phyloP scores from a whole-genome alignment of 805 yeast genomes.

The Pichia thaimueangensis region DNA sequence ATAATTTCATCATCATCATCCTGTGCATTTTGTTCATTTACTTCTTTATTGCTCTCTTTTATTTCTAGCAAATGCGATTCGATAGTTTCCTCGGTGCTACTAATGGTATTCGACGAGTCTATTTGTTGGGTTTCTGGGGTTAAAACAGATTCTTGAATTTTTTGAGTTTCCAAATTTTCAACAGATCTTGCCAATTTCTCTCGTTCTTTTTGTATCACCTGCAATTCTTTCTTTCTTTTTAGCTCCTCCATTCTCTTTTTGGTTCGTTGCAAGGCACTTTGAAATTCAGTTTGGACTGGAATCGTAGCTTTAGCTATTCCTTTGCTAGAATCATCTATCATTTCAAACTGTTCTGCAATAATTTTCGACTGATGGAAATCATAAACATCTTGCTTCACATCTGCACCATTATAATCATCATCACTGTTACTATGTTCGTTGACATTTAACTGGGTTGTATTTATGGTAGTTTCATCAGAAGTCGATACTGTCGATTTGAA shows the following conservation, averaged over 20 bases:
- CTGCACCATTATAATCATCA: constrained; percentile 1
- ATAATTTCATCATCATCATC: background rate
- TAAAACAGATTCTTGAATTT: too few relatives aligned
- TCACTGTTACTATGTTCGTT: background rate
- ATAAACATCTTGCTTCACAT: constrained; percentile 7
- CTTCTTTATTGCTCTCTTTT: too few relatives aligned
- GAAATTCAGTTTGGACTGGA: background rate
- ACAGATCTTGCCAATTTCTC: background rate
- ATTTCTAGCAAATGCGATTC: too few relatives aligned
- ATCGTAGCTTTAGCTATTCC: too few relatives aligned
- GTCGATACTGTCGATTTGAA: too few relatives aligned
- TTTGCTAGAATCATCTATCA: background rate
- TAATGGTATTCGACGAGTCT: too few relatives aligned
- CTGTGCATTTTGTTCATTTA: too few relatives aligned
- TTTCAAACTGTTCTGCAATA: constrained; percentile 7
- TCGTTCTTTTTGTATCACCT: background rate
- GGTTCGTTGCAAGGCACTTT: background rate
- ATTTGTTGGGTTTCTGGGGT: too few relatives aligned
- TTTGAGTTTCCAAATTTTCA: too few relatives aligned
- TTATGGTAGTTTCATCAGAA: too few relatives aligned
- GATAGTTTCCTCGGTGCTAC: too few relatives aligned
- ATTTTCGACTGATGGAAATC: constrained; percentile 4
- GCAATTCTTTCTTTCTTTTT: background rate
- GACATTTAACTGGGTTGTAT: too few relatives aligned
- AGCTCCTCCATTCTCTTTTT: background rate